phyloP scores from a whole-genome alignment of 2,329 filamentous ascomycete genomes.

The Exophiala phaeomuriformis region DNA sequence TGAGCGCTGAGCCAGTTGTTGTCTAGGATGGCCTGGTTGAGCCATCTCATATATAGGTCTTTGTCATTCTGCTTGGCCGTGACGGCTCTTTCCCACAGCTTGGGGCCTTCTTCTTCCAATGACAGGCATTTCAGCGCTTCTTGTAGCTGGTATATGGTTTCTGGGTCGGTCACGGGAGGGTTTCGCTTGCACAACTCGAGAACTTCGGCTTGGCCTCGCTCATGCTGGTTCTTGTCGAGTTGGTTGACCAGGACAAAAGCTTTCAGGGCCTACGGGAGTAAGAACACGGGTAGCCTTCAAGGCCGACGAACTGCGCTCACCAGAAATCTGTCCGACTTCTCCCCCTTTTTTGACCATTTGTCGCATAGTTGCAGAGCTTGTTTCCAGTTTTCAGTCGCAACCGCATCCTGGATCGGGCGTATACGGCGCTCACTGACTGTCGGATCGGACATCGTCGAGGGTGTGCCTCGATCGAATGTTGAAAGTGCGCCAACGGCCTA shows the following conservation, averaged over 20 bases:
- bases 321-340: conserved; percentile 34
- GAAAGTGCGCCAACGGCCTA: neutral
- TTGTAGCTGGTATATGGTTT: conserved; percentile 40
- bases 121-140: conserved; percentile 35
- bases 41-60: conserved; percentile 42
- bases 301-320: conserved; percentile 10
- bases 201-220: conserved; percentile 39
- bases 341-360: conserved; percentile 50
- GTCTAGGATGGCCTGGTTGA: conserved; percentile 36
- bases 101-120: conserved; percentile 32
- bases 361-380: conserved; percentile 45
- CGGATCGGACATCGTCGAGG: conserved; percentile 23
- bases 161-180: conserved; percentile 39
- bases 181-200: conserved; percentile 38
- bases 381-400: conserved; percentile 43
- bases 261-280: conserved; percentile 23
- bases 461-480: neutral
- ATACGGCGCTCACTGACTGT: conserved; percentile 33
- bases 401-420: conserved; percentile 45
- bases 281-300: neutral
- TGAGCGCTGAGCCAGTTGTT: conserved; percentile 44
- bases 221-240: conserved; percentile 36
- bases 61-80: conserved; percentile 39
- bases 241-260: conserved; percentile 29
- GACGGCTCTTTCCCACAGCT: conserved; percentile 43